Conservation (phyloP, 257 asterid genomes). For the Salvia hispanica region DNA sequence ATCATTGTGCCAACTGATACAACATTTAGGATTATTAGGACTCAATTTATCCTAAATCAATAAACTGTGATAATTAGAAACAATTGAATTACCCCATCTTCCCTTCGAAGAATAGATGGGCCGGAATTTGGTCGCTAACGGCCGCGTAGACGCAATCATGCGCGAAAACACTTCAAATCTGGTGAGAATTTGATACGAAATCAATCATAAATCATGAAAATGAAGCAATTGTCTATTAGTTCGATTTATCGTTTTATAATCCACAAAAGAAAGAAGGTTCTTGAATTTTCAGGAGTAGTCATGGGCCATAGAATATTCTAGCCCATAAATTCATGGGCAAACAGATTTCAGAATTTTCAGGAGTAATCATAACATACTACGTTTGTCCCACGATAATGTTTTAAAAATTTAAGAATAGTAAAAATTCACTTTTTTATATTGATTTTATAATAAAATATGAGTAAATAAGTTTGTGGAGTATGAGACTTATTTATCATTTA, state of each 20-base stretch:
- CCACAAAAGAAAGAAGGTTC: conserved; percentile 30
- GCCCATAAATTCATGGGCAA: too few relatives aligned
- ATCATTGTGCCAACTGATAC: conserved; percentile 42
- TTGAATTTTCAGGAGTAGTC: conserved; percentile 27
- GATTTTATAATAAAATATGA: too few relatives aligned
- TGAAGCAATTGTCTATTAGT: background rate
- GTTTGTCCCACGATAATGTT: too few relatives aligned
- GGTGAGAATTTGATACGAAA: conserved; percentile 10
- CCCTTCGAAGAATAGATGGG: conserved; percentile 35
- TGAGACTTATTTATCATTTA: too few relatives aligned
- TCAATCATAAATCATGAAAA: background rate
- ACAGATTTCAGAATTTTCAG: too few relatives aligned
- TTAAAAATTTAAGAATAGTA: too few relatives aligned
- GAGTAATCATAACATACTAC: too few relatives aligned
- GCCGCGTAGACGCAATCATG: conserved; percentile 26
- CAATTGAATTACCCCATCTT: conserved; percentile 36
- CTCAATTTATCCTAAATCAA: background rate
- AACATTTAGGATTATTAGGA: background rate
- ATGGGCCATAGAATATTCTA: too few relatives aligned
- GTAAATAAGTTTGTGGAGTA: too few relatives aligned
- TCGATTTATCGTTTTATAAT: background rate
- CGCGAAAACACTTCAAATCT: conserved; percentile 26
- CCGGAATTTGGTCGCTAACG: conserved; percentile 30
- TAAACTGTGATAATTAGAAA: background rate
- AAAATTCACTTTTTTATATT: too few relatives aligned